A percentile compares a stretch with the other conserved stretches of the same genome.
Conservation (phyloP, 306 rosid genomes). For the Pterocarpus santalinus region DNA sequence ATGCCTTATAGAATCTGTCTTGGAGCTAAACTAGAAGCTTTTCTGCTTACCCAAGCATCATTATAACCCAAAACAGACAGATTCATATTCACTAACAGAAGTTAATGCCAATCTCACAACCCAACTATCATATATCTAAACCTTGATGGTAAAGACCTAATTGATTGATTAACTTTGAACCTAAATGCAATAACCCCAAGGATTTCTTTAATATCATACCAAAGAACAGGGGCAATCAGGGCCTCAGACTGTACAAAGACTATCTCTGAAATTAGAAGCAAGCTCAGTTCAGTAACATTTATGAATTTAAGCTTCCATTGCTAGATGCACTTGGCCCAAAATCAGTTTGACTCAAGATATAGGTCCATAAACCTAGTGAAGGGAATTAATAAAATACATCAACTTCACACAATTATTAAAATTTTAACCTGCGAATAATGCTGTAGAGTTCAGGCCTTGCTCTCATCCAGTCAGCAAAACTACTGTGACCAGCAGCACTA, state of each 20-base stretch:
- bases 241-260: constrained; percentile 1
- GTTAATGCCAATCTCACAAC: constrained; percentile 16
- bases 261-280: constrained; percentile 19
- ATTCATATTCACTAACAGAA: constrained; percentile 11
- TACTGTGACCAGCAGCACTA: constrained; percentile 56
- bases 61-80: constrained; percentile 24
- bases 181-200: constrained; percentile 28
- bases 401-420: constrained; percentile 27
- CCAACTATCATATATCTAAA: constrained; percentile 28
- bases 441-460: constrained; percentile 92
- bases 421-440: constrained; percentile 83
- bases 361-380: constrained; percentile 15
- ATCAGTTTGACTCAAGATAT: constrained; percentile 30
- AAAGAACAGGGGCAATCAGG: neutral
- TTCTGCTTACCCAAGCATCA: constrained; percentile 33
- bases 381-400: constrained; percentile 15
- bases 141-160: neutral
- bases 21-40: constrained; percentile 33
- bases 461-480: constrained; percentile 92
- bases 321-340: constrained; percentile 17
- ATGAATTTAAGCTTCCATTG: constrained; percentile 7
- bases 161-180: constrained; percentile 3
- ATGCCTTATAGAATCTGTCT: constrained; percentile 24
- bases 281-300: constrained; percentile 29
- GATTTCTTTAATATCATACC: constrained; percentile 30